Evolutionary conservation across 495 filamentous ascomycete genomes (phyloP), one percentile per base, ranked within the genome.

Genomic region (Umbilicaria muhlenbergii): DNA sequence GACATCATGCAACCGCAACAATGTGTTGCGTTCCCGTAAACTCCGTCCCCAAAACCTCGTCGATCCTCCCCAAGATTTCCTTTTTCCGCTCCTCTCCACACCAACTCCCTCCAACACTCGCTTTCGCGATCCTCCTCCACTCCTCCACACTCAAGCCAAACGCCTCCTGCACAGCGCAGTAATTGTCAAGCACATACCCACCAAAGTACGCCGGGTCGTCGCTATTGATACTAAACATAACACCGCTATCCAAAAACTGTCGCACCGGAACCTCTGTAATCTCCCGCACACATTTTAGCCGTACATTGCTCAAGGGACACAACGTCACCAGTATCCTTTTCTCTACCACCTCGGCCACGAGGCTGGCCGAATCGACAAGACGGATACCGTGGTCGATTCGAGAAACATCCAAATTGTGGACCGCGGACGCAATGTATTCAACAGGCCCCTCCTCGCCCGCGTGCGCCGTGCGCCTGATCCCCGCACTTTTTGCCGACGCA

Each of bases 121-220:
- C 71, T 53, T 68, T 65, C 11, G 70, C 74, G 51, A 89, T 77
- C 4, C 40, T 56, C 51, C 59, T 64, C 83, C 82, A 86, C 45
- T 87, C 80, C 15, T 61, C 53, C 3, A 75, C 54, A 14, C 53
- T 67, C 46, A 89, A 49, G 28, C 65, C 54, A 59, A 80, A 81
- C 13, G 79, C 78, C 45, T 83, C 80, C 56, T 86, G 77, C 11
- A 86, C 78, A 3, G 75, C 77, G 48, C 76, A 83, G 55, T 82
- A 86, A 49, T 84, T 84, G 53, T 82, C 77, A 45, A 80, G 60
- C 42, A 86, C 75, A 57, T 83, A 86, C 0, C 76, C 78, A 5
- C 81, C 81, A 66, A 87, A 87, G 57, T 87, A 89, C 10, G 80
- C 81, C 38, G 82, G 82, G 55, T 87, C 82, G 54, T 89, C 80